phyloP scores from a whole-genome alignment of 495 filamentous ascomycete genomes.

The Talaromyces proteolyticus region DNA sequence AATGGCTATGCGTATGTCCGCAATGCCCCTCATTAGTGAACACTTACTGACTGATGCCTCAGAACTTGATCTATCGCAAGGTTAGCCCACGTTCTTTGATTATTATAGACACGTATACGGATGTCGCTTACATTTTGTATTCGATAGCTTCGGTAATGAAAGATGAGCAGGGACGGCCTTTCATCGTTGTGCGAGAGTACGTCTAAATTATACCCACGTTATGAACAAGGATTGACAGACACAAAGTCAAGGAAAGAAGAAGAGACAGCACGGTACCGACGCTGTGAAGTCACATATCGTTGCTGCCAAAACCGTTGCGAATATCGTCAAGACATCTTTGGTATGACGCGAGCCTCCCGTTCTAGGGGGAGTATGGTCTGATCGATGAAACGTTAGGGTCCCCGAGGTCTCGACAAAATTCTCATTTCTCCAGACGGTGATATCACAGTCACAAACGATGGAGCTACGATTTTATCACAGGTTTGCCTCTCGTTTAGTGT shows the following conservation, averaged over 20 bases:
- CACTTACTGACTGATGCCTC: constrained; percentile 22
- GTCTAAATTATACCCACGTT: constrained; percentile 27
- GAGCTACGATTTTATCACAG: constrained; percentile 91
- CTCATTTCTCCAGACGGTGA: constrained; percentile 98
- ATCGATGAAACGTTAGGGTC: constrained; percentile 53
- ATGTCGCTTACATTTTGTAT: background rate
- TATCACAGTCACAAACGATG: constrained; percentile 99
- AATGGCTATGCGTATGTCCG: constrained; percentile 61
- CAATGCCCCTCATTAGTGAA: constrained; percentile 30
- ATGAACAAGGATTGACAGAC: background rate
- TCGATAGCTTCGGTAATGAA: constrained; percentile 63
- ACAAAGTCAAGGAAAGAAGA: constrained; percentile 91
- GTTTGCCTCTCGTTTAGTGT: constrained; percentile 26
- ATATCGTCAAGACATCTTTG: constrained; percentile 95
- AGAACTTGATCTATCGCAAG: constrained; percentile 75
- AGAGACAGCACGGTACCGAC: constrained; percentile 91
- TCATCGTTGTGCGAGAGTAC: constrained; percentile 98
- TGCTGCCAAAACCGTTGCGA: constrained; percentile 90
- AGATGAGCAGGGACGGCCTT: constrained; percentile 95
- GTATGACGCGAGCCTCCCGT: constrained; percentile 23
- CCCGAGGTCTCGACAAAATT: constrained; percentile 97
- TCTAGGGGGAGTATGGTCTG: constrained; percentile 8
- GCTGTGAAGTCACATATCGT: constrained; percentile 98
- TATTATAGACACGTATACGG: background rate
- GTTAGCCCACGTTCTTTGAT: constrained; percentile 26